phyloP scores from a whole-genome alignment of 2,329 filamentous ascomycete genomes.

The Drechmeria coniospora region DNA sequence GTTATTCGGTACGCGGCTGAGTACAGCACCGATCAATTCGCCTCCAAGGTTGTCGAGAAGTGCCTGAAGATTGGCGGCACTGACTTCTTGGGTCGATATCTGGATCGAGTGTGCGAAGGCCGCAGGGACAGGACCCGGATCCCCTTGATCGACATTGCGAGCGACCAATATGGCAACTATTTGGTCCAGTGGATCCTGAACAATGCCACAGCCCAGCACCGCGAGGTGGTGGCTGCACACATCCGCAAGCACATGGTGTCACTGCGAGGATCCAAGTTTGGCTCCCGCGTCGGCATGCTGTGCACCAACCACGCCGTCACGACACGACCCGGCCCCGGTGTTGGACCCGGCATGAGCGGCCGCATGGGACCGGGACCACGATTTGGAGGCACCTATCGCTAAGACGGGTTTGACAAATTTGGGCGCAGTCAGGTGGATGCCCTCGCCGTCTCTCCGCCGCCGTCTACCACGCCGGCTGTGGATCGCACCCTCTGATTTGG shows the following conservation, averaged over 20 bases:
- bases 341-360: conserved; percentile 46
- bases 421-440: neutral
- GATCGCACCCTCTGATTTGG: conserved; percentile 14
- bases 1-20: conserved; percentile 86
- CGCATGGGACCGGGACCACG: conserved; percentile 44
- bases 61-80: conserved; percentile 89
- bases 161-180: conserved; percentile 98
- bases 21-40: conserved; percentile 98
- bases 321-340: conserved; percentile 75
- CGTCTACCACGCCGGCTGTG: too few relatives aligned
- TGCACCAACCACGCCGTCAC: conserved; percentile 88
- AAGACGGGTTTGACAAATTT: conserved; percentile 2
- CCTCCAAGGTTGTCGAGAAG: conserved; percentile 97
- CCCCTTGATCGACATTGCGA: conserved; percentile 92
- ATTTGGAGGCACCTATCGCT: conserved; percentile 44
- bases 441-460: too few relatives aligned
- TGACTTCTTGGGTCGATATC: conserved; percentile 84
- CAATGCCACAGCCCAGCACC: conserved; percentile 73
- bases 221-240: conserved; percentile 82
- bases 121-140: conserved; percentile 84
- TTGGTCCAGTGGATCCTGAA: conserved; percentile 94
- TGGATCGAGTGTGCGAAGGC: conserved; percentile 86
- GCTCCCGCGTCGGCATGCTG: conserved; percentile 95
- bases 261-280: conserved; percentile 93
- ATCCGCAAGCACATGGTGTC: conserved; percentile 99